phyloP scores from a whole-genome alignment of 2,329 filamentous ascomycete species.

The Fusarium torreyae region DNA sequence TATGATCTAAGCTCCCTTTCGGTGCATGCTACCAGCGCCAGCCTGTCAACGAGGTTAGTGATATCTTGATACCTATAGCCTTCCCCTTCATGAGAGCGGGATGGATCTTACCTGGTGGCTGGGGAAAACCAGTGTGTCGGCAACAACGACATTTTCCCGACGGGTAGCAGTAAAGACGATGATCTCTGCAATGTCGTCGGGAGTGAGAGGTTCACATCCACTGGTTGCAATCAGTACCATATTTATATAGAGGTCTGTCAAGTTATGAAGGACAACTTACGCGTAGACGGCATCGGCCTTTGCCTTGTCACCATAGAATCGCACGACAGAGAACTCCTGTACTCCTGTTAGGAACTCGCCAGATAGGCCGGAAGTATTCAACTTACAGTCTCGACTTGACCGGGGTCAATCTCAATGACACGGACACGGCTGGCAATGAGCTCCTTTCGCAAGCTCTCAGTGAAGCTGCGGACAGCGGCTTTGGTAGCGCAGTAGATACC shows the following conservation, averaged over 20 bases:
- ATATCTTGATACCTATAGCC: no score
- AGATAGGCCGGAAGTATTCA: background rate
- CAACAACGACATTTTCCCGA: constrained; percentile 91
- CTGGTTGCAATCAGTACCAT: constrained; percentile 57
- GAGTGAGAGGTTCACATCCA: constrained; percentile 85
- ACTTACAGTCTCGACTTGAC: constrained; percentile 88
- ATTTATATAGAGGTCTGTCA: background rate
- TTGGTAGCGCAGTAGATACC: constrained; percentile 96
- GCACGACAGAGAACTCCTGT: constrained; percentile 87
- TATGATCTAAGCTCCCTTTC: constrained; percentile 41
- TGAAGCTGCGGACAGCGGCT: constrained; percentile 88
- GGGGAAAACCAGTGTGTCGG: constrained; percentile 88
- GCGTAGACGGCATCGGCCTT: constrained; percentile 94
- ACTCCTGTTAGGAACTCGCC: constrained; percentile 15
- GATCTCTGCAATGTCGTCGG: constrained; percentile 91
- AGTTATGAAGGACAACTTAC: constrained; percentile 61
- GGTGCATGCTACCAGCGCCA: constrained; percentile 54
- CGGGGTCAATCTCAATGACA: constrained; percentile 90
- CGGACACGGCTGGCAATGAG: constrained; percentile 84
- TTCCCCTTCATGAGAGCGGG: background rate
- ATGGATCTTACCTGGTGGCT: constrained; percentile 80
- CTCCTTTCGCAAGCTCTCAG: constrained; percentile 86
- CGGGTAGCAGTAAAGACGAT: constrained; percentile 88
- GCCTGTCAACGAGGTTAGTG: constrained; percentile 46
- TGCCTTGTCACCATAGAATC: constrained; percentile 88